A percentile compares a stretch with the other conserved stretches of the same genome.
These are phyloP conservation scores for Knufia petricola DNA, from an alignment of 2,329 filamentous ascomycete genomes.

Conservation along the genomic window DNA sequence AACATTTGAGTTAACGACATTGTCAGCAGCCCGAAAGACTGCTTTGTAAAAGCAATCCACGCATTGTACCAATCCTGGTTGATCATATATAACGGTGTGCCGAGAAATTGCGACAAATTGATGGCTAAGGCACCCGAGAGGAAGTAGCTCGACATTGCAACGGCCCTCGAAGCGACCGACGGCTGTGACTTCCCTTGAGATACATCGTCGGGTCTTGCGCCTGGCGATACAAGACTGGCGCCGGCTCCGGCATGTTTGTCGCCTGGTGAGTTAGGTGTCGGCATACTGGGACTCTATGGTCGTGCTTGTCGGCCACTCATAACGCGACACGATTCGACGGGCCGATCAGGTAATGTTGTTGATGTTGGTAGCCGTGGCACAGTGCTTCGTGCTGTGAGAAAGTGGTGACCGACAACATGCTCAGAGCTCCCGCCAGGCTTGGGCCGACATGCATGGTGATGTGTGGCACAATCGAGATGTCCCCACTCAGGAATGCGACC, in stretches of 20 bases:
- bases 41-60: slow-evolving; percentile 81
- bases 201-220: slow-evolving; percentile 17
- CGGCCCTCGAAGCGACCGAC: slow-evolving; percentile 21
- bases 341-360: not conserved
- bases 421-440: not conserved
- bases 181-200: slow-evolving; percentile 19
- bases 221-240: slow-evolving; percentile 18
- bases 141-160: slow-evolving; percentile 25
- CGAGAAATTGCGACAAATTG: slow-evolving; percentile 63
- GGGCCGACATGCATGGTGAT: slow-evolving; percentile 2
- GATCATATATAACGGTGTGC: slow-evolving; percentile 63
- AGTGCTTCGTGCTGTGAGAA: not conserved
- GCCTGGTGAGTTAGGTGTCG: slow-evolving; percentile 12
- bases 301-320: not conserved
- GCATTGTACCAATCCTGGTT: slow-evolving; percentile 71
- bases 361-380: slow-evolving; percentile 3
- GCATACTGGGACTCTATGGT: slow-evolving; percentile 11
- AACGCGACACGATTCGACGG: not conserved
- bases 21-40: slow-evolving; percentile 67
- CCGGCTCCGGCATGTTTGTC: slow-evolving; percentile 17
- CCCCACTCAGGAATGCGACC: not conserved
- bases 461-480: not conserved
- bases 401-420: not conserved
- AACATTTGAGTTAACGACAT: slow-evolving; percentile 78
- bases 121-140: slow-evolving; percentile 34